These are phyloP conservation scores for Teunomyces tritomae DNA, from an alignment of 805 yeast genomes.

Conservation along the genomic window DNA sequence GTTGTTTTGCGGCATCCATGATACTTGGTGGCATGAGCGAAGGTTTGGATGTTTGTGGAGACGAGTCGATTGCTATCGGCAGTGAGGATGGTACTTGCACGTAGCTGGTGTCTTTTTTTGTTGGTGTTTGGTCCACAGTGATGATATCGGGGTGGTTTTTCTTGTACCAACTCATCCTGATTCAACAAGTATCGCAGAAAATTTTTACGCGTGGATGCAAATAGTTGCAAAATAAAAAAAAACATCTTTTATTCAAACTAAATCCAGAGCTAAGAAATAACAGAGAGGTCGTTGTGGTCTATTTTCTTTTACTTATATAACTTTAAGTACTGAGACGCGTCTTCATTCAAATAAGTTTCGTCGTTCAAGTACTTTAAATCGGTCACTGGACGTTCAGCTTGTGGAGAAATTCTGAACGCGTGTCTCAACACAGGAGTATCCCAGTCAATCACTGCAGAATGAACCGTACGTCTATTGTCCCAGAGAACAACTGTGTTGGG, in stretches of 20 bases:
- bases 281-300: neutral
- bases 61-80: conserved; percentile 31
- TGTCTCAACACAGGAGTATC: conserved; percentile 67
- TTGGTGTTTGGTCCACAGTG: neutral
- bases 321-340: neutral
- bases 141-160: conserved; percentile 15
- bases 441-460: conserved; percentile 73
- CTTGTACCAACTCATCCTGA: conserved; percentile 24
- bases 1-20: conserved; percentile 12
- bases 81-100: conserved; percentile 44
- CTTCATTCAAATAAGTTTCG: neutral
- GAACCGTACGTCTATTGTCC: conserved; percentile 74
- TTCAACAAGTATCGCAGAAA: neutral
- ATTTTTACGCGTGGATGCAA: conserved; percentile 4
- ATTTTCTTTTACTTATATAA: neutral
- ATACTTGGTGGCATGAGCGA: conserved; percentile 2
- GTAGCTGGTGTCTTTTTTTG: conserved; percentile 16
- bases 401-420: conserved; percentile 69
- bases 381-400: conserved; percentile 66
- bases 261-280: neutral
- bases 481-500: conserved; percentile 69
- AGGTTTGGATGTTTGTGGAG: conserved; percentile 18
- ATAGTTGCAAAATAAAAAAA: neutral
- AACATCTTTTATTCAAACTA: neutral
- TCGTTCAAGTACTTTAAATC: conserved; percentile 35